These are phyloP conservation scores for Neurospora terricola DNA, from an alignment of 495 filamentous ascomycete genomes.

Conservation along the genomic window DNA sequence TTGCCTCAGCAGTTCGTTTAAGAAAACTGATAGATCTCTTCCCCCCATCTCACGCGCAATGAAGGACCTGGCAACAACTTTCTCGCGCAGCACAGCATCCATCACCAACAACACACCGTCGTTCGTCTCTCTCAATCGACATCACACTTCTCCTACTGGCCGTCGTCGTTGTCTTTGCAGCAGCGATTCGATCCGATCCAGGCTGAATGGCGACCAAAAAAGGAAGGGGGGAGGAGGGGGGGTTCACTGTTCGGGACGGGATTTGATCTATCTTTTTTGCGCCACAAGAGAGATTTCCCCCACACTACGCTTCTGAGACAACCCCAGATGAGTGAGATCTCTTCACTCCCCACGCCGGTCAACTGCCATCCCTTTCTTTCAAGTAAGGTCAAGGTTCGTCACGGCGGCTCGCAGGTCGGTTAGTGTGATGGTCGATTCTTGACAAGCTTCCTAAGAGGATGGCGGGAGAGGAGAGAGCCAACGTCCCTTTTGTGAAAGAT, in stretches of 20 bases:
- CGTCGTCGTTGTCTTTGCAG: background rate
- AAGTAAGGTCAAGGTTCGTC: background rate
- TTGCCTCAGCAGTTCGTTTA: background rate
- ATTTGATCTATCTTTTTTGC: background rate
- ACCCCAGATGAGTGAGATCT: background rate
- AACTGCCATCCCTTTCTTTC: background rate
- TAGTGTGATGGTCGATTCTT: background rate
- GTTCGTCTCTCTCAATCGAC: too few relatives aligned
- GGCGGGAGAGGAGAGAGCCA: background rate
- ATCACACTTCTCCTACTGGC: background rate
- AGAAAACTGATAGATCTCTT: background rate
- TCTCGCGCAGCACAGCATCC: background rate
- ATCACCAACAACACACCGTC: too few relatives aligned
- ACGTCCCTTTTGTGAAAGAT: background rate
- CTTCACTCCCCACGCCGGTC: background rate
- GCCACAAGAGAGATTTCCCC: background rate
- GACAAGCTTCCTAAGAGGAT: too few relatives aligned
- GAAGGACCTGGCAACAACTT: background rate
- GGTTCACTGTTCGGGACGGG: background rate
- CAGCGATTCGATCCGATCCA: background rate
- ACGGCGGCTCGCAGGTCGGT: background rate
- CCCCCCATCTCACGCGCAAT: background rate
- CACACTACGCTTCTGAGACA: background rate
- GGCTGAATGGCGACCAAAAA: background rate
- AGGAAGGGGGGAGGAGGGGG: background rate